These are phyloP conservation scores for Cynara cardunculus DNA, from an alignment of 129 eudicot species.

Conservation along the genomic window DNA sequence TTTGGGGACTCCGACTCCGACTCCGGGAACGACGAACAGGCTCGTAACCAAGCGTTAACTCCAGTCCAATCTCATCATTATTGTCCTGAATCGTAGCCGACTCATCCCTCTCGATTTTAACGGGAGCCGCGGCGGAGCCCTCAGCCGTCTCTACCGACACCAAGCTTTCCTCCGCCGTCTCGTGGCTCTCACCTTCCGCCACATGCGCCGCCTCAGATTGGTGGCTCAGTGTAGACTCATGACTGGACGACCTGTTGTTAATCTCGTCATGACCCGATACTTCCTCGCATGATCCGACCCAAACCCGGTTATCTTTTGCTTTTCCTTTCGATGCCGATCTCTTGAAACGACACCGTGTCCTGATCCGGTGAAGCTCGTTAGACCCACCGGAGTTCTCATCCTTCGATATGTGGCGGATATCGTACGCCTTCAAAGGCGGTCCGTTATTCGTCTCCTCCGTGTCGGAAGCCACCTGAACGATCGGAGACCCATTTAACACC, in stretches of 20 bases:
- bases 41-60: conserved; percentile 55
- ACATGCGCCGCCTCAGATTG: conserved; percentile 46
- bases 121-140: conserved; percentile 18
- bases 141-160: conserved; percentile 24
- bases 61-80: conserved; percentile 29
- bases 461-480: conserved; percentile 50
- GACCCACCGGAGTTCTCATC: conserved; percentile 49
- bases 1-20: conserved; percentile 29
- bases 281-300: conserved; percentile 30
- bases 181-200: conserved; percentile 37
- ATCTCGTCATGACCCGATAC: conserved; percentile 32
- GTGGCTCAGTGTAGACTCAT: conserved; percentile 67
- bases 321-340: conserved; percentile 41
- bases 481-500: conserved; percentile 66
- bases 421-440: conserved; percentile 71
- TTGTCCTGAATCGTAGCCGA: neutral
- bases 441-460: conserved; percentile 40
- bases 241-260: conserved; percentile 50
- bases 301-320: neutral
- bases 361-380: conserved; percentile 53
- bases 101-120: neutral
- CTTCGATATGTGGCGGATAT: conserved; percentile 62
- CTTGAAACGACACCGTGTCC: conserved; percentile 68
- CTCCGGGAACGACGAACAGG: conserved; percentile 9
- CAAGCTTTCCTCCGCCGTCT: conserved; percentile 18